A percentile compares a stretch with the other conserved stretches of the same genome.
Evolutionary conservation across 2,329 filamentous ascomycete genomes (phyloP).

Genomic region (Cercospora sesami): DNA sequence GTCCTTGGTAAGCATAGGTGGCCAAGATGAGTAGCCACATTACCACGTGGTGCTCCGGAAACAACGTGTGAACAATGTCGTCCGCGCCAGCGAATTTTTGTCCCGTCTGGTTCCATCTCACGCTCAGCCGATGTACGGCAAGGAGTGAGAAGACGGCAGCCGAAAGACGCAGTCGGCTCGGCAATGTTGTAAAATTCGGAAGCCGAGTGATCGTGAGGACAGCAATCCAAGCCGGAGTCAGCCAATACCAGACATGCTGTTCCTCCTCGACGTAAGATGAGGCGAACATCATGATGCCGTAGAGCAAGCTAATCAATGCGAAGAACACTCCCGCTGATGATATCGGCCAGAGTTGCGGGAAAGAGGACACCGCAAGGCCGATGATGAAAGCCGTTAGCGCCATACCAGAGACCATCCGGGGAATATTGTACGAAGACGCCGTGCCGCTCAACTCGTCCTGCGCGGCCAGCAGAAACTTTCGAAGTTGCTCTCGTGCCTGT

Average conservation of each 20-base stretch:
- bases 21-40: constrained; percentile 73
- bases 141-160: constrained; percentile 48
- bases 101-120: constrained; percentile 94
- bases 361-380: constrained; percentile 38
- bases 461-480: constrained; percentile 65
- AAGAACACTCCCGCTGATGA: constrained; percentile 51
- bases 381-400: constrained; percentile 46
- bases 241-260: constrained; percentile 98
- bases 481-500: background rate
- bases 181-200: background rate
- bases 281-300: constrained; percentile 92
- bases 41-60: constrained; percentile 62
- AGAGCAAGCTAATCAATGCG: constrained; percentile 47
- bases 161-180: constrained; percentile 11
- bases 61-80: constrained; percentile 75
- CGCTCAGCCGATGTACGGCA: constrained; percentile 62
- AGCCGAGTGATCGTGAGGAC: constrained; percentile 35
- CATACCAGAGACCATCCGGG: constrained; percentile 57
- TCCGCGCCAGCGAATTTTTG: constrained; percentile 92
- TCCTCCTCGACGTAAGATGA: constrained; percentile 98
- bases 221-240: constrained; percentile 65
- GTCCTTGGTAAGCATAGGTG: constrained; percentile 65
- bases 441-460: constrained; percentile 83
- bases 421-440: constrained; percentile 86
- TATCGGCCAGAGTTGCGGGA: constrained; percentile 35